phyloP scores from a whole-genome alignment of 805 yeast species.

The Maudiozyma barnettii region DNA sequence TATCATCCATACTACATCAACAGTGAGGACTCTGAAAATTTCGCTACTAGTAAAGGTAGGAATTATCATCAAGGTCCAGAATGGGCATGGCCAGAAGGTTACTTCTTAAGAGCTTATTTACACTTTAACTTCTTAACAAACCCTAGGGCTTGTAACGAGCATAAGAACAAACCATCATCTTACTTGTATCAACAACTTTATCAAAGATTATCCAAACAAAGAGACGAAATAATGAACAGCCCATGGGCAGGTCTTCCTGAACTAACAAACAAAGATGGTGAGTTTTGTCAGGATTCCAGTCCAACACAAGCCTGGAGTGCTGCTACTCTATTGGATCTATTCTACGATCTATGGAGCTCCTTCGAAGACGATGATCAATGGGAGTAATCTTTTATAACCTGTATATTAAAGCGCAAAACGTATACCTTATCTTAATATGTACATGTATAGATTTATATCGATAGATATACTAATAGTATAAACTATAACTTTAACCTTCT shows the following conservation, averaged over 20 bases:
- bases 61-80: constrained; percentile 99
- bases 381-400: not conserved
- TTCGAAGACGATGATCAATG: constrained; percentile 5
- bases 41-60: constrained; percentile 89
- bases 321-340: constrained; percentile 74
- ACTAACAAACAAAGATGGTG: constrained; percentile 82
- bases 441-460: not conserved
- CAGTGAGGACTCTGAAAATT: constrained; percentile 71
- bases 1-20: constrained; percentile 85
- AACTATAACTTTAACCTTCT: no score
- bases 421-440: not conserved
- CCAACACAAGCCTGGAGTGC: constrained; percentile 98
- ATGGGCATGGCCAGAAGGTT: constrained; percentile 93
- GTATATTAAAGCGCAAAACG: no score
- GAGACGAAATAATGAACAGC: constrained; percentile 60
- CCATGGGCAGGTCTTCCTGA: constrained; percentile 94
- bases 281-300: constrained; percentile 71
- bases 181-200: constrained; percentile 52
- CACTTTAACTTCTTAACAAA: constrained; percentile 39
- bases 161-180: constrained; percentile 34
- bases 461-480: no score
- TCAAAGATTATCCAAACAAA: constrained; percentile 52
- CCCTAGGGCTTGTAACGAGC: constrained; percentile 28
- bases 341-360: constrained; percentile 47
- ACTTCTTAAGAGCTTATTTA: constrained; percentile 69